Percentiles rank a stretch among this genome's conserved stretches.
phyloP scores from a whole-genome alignment of 345 rosid genomes.

The Dipteronia dyeriana region DNA sequence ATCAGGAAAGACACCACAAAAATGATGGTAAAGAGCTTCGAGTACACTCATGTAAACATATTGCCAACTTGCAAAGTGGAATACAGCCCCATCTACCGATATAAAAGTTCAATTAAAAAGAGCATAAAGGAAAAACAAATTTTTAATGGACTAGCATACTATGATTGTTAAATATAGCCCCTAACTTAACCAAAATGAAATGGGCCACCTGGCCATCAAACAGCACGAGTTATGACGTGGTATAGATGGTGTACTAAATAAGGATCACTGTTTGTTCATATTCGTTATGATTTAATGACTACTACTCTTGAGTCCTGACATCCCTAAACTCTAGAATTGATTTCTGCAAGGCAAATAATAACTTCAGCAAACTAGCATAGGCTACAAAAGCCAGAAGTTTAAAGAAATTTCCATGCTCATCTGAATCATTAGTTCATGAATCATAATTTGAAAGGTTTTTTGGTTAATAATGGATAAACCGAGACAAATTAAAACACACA shows the following conservation, averaged over 20 bases:
- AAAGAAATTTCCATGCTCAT: background rate
- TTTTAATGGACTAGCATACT: background rate
- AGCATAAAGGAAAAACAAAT: background rate
- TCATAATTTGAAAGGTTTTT: background rate
- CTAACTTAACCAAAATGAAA: background rate
- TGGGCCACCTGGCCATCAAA: background rate
- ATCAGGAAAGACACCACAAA: background rate
- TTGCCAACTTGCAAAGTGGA: background rate
- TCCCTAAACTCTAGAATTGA: background rate
- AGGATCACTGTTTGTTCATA: background rate
- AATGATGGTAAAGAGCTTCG: background rate
- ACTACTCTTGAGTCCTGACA: background rate
- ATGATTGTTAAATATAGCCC: background rate
- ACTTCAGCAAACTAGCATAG: background rate
- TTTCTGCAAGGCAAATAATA: background rate
- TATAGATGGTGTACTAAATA: background rate
- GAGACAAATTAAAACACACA: background rate
- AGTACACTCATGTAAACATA: background rate
- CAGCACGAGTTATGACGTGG: background rate
- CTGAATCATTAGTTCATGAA: background rate
- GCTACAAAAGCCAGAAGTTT: background rate
- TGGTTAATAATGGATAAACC: background rate
- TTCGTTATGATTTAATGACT: background rate
- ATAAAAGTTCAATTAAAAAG: background rate
- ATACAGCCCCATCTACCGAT: background rate